phyloP scores from a whole-genome alignment of 306 rosid species.

The Begonia fuchsioides region DNA sequence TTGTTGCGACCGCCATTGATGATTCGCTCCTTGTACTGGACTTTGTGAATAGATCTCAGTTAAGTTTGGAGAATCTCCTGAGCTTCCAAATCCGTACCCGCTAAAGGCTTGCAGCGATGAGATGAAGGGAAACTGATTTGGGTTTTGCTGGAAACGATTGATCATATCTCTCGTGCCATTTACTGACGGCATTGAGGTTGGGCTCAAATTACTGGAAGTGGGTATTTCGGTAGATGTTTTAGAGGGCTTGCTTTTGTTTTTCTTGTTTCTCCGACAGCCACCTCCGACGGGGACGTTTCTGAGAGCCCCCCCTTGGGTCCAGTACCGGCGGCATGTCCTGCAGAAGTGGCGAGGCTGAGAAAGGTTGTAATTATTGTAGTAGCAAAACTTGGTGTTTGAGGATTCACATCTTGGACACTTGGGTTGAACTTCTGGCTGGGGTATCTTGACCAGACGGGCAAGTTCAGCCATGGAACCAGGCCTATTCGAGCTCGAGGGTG shows the following conservation, averaged over 20 bases:
- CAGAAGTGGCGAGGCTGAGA: conserved; percentile 93
- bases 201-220: conserved; percentile 16
- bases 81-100: conserved; percentile 32
- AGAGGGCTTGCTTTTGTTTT: conserved; percentile 48
- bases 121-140: conserved; percentile 38
- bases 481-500: conserved; percentile 22
- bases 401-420: conserved; percentile 96
- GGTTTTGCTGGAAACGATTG: too few species aligned
- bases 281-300: conserved; percentile 91
- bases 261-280: conserved; percentile 83
- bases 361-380: conserved; percentile 76
- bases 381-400: conserved; percentile 78
- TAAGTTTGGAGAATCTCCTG: conserved; percentile 30
- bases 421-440: conserved; percentile 63
- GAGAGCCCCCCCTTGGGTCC: conserved; percentile 86
- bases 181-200: conserved; percentile 1
- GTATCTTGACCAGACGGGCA: conserved; percentile 62
- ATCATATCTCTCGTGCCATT: too few species aligned
- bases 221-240: conserved; percentile 32
- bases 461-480: conserved; percentile 84
- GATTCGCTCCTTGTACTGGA: conserved; percentile 6
- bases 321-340: conserved; percentile 83
- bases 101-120: conserved; percentile 46
- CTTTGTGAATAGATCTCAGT: conserved; percentile 33
- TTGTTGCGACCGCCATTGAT: conserved; percentile 18